Conservation (phyloP, 2,329 filamentous ascomycete genomes). For the Phialophora expanda region DNA sequence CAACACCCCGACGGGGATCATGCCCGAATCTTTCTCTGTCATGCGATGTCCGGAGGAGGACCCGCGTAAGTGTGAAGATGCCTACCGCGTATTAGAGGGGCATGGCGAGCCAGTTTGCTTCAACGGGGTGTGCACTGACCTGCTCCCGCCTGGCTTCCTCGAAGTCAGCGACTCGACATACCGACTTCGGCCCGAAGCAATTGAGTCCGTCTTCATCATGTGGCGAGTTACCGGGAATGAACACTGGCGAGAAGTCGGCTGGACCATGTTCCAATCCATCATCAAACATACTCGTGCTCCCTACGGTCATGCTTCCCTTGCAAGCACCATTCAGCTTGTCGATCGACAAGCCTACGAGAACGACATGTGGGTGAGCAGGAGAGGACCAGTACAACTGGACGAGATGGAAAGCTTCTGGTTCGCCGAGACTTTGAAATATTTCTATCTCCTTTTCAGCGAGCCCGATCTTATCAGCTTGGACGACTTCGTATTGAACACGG, state of each 20-base stretch:
- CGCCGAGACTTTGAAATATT: slow-evolving; percentile 53
- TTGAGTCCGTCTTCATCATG: slow-evolving; percentile 87
- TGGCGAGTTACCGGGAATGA: slow-evolving; percentile 85
- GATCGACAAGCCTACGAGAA: not conserved
- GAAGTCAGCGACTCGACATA: slow-evolving; percentile 31
- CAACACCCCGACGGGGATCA: slow-evolving; percentile 56
- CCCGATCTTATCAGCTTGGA: slow-evolving; percentile 51
- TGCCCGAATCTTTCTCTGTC: slow-evolving; percentile 56
- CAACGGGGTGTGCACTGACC: not conserved
- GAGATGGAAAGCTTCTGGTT: slow-evolving; percentile 11
- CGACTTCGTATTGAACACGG: slow-evolving; percentile 54
- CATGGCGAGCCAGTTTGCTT: no score
- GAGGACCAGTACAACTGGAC: not conserved
- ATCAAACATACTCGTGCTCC: slow-evolving; percentile 68
- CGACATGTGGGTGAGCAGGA: slow-evolving; percentile 4
- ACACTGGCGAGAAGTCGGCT: slow-evolving; percentile 78
- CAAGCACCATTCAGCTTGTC: slow-evolving; percentile 51
- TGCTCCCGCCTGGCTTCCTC: slow-evolving; percentile 35
- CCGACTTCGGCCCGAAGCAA: slow-evolving; percentile 72
- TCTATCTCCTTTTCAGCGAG: slow-evolving; percentile 55
- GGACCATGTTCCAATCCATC: slow-evolving; percentile 81
- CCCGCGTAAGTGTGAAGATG: slow-evolving; percentile 37
- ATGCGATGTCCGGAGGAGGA: slow-evolving; percentile 46
- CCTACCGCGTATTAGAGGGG: no score
- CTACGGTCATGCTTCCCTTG: slow-evolving; percentile 72